Evolutionary conservation across 2,329 filamentous ascomycete species (phyloP), one percentile per base, ranked within the genome.

Genomic region (Beauveria rudraprayagi): DNA sequence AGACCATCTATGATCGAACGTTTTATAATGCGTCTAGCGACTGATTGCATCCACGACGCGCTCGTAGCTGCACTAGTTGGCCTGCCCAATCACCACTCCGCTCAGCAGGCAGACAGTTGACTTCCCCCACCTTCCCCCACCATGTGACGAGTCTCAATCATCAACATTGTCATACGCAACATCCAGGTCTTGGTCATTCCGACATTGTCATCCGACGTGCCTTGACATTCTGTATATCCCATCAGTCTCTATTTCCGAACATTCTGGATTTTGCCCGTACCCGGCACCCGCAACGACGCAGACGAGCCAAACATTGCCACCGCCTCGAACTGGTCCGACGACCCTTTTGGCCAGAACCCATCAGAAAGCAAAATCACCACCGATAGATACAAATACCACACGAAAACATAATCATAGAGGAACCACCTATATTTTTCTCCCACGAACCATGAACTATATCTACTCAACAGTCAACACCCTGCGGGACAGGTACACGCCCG

Each of bases 381-480:
- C 53, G 24, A 44, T 34, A 56, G 41, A 44, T 34, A 56, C 43
- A 30, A 30, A 28, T 14, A 19, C 24, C 22, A 47, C 9, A 11
- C 10, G 2, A n/a, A 48, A 40, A 10, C 28, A 48, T n/a, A 24
- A 50, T 28, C 37, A 43, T n/a, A 24, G 48, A 30, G 22, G 41
- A 8, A 16, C 3, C 5, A 5, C 11, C 34, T 37, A 5, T 44
- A 7, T 30, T 5, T 16, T 26, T 14, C 16, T 2, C 10, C 43
- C 70, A 76, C 66, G 17, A 70, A 76, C 67, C 63, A 96, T 96
- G 91, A 94, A 95, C 74, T 88, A 92, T 78, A 83, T 97, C 70
- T 91, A 95, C 76, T 96, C 92, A 61, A 93, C 91, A 56, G 87
- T 97, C 73, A 94, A 96, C 75, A 91, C 88, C 68, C 86, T 96